Percentiles rank a stretch among this genome's conserved stretches.
phyloP scores from a whole-genome alignment of 257 asterid species.

The Fraxinus quadrangulata region DNA sequence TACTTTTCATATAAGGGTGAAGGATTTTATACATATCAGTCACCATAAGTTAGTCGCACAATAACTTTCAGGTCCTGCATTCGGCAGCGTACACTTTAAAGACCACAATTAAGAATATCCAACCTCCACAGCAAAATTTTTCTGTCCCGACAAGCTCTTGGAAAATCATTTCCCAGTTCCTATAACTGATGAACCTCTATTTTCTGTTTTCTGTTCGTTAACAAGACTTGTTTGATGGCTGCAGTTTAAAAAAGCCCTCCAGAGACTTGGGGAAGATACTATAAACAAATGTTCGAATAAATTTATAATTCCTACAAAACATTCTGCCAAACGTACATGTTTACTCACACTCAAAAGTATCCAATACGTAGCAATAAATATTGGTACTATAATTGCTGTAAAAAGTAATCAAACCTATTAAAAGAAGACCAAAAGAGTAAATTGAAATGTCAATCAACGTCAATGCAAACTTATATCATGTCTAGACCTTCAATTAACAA shows the following conservation, averaged over 20 bases:
- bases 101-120: not conserved
- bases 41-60: not conserved
- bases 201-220: too few species aligned
- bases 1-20: not conserved
- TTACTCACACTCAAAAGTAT: not conserved
- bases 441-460: not conserved
- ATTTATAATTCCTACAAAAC: not conserved
- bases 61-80: not conserved
- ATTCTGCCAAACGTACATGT: not conserved
- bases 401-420: not conserved
- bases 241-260: not conserved
- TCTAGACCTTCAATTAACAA: not conserved
- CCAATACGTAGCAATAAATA: not conserved
- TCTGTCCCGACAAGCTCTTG: not conserved
- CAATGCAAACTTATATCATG: not conserved
- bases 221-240: not conserved
- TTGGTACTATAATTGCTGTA: not conserved
- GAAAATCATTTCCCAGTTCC: not conserved
- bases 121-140: not conserved
- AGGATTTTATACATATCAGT: not conserved
- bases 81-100: not conserved
- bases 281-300: not conserved
- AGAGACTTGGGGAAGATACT: not conserved
- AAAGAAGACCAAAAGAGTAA: not conserved
- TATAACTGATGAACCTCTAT: not conserved